Percentiles rank a stretch among this genome's conserved stretches.
Evolutionary conservation across 2,329 filamentous ascomycete species (phyloP).

Genomic region (Exutisphaerella laricina): DNA sequence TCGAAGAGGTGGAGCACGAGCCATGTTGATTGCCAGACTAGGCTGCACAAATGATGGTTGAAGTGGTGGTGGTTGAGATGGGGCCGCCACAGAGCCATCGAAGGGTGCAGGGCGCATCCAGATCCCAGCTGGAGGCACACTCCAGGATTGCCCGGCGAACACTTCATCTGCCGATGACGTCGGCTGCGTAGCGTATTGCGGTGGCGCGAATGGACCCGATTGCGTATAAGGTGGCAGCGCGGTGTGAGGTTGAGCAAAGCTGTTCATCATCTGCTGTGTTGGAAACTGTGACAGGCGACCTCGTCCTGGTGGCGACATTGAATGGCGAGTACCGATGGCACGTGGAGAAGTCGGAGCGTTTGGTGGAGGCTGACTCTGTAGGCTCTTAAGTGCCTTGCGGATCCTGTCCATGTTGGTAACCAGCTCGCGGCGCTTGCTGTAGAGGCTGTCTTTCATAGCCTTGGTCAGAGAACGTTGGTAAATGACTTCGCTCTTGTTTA

Average conservation of each 20-base stretch:
- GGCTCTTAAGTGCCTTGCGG: conserved; percentile 32
- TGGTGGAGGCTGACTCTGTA: conserved; percentile 25
- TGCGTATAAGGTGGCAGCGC: neutral
- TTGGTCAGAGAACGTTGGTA: conserved; percentile 31
- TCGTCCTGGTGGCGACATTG: conserved; percentile 23
- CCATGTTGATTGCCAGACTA: neutral
- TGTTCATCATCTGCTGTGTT: neutral
- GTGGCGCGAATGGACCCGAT: conserved; percentile 13
- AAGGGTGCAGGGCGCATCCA: conserved; percentile 28
- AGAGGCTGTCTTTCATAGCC: conserved; percentile 29
- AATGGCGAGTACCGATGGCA: conserved; percentile 18
- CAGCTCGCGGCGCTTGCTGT: conserved; percentile 32
- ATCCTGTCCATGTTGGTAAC: conserved; percentile 32
- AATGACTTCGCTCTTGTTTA: conserved; percentile 36
- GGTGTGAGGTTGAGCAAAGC: conserved; percentile 17
- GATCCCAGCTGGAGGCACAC: conserved; percentile 21
- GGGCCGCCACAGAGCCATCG: conserved; percentile 27
- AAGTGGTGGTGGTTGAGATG: neutral
- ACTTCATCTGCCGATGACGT: conserved; percentile 18
- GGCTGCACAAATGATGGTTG: neutral
- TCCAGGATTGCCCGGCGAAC: conserved; percentile 20
- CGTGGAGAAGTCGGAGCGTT: conserved; percentile 25
- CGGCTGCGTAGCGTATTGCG: conserved; percentile 9
- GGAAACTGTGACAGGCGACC: conserved; percentile 15
- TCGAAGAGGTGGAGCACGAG: too few relatives aligned